phyloP scores from a whole-genome alignment of 768 basidiomycete genomes.

The Coprinopsis strossmayeri region DNA sequence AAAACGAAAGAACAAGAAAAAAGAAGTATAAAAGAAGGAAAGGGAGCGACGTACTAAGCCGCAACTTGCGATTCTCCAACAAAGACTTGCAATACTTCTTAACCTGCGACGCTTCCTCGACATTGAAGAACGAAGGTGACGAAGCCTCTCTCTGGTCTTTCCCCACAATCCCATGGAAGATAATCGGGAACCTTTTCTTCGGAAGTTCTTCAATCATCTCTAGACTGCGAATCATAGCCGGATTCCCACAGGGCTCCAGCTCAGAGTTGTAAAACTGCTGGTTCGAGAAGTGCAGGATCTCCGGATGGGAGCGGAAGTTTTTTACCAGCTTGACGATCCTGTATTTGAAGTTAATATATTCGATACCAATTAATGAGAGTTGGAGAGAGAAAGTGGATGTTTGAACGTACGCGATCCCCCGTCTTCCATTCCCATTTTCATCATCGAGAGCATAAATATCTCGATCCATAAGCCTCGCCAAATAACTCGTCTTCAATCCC shows the following conservation, averaged over 20 bases:
- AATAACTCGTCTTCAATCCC: slow-evolving; percentile 45
- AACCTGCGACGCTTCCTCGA: slow-evolving; percentile 44
- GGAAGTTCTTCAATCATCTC: slow-evolving; percentile 31
- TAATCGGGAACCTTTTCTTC: slow-evolving; percentile 41
- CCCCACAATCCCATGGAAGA: slow-evolving; percentile 51
- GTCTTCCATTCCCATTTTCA: too few relatives aligned
- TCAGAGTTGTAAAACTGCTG: slow-evolving; percentile 50
- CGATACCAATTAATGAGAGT: background rate
- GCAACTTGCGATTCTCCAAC: slow-evolving; percentile 26
- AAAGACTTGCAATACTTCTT: slow-evolving; percentile 38
- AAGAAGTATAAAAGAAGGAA: slow-evolving; percentile 1
- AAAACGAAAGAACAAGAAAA: too few relatives aligned
- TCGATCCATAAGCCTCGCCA: slow-evolving; percentile 42
- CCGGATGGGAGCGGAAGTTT: slow-evolving; percentile 51
- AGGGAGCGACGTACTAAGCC: slow-evolving; percentile 36
- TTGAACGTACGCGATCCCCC: slow-evolving; percentile 30
- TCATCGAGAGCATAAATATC: slow-evolving; percentile 30
- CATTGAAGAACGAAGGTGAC: slow-evolving; percentile 63
- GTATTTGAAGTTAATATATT: slow-evolving; percentile 1
- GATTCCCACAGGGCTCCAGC: slow-evolving; percentile 40
- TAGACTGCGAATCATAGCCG: slow-evolving; percentile 31
- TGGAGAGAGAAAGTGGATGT: too few relatives aligned
- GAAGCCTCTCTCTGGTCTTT: slow-evolving; percentile 47
- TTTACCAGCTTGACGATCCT: slow-evolving; percentile 56
- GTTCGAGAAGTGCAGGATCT: slow-evolving; percentile 53